Evolutionary conservation across 2,329 filamentous ascomycete species (phyloP).

Genomic region (Ascosphaera acerosa): DNA sequence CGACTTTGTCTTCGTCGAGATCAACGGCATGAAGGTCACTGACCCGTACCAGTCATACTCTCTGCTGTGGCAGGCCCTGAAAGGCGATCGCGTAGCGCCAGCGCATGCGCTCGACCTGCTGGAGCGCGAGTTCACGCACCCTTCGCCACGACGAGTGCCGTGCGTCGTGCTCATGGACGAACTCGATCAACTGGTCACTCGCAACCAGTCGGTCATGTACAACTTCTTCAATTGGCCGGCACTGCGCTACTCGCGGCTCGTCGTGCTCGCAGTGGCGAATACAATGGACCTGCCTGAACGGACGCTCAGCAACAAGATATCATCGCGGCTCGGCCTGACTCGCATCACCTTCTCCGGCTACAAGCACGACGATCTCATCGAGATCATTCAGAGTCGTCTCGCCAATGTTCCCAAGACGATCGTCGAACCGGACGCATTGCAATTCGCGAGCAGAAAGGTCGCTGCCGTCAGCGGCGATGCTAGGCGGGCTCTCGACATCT

Average conservation of each 20-base stretch:
- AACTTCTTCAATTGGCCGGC: conserved; percentile 99
- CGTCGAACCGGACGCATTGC: conserved; percentile 76
- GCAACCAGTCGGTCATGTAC: conserved; percentile 99
- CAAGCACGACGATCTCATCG: conserved; percentile 90
- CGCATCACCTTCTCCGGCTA: conserved; percentile 95
- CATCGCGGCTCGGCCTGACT: conserved; percentile 66
- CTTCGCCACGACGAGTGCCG: conserved; percentile 70
- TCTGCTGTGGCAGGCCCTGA: conserved; percentile 83
- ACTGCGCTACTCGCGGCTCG: conserved; percentile 67
- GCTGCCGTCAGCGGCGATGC: conserved; percentile 91
- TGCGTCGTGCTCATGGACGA: conserved; percentile 98
- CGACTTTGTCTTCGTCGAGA: conserved; percentile 97
- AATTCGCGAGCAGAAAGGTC: conserved; percentile 91
- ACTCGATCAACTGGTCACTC: conserved; percentile 88
- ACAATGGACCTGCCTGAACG: conserved; percentile 96
- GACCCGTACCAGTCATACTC: conserved; percentile 94
- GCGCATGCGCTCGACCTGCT: conserved; percentile 76
- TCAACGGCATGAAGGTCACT: conserved; percentile 99
- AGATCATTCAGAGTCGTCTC: conserved; percentile 84
- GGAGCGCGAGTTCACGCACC: conserved; percentile 77
- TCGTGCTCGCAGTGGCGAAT: conserved; percentile 92
- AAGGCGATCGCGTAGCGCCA: conserved; percentile 76
- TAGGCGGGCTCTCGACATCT: conserved; percentile 78
- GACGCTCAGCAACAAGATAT: conserved; percentile 95
- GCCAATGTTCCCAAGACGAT: conserved; percentile 70